phyloP scores from a whole-genome alignment of 73 alveolate genomes.

The Tetrahymena borealis region DNA sequence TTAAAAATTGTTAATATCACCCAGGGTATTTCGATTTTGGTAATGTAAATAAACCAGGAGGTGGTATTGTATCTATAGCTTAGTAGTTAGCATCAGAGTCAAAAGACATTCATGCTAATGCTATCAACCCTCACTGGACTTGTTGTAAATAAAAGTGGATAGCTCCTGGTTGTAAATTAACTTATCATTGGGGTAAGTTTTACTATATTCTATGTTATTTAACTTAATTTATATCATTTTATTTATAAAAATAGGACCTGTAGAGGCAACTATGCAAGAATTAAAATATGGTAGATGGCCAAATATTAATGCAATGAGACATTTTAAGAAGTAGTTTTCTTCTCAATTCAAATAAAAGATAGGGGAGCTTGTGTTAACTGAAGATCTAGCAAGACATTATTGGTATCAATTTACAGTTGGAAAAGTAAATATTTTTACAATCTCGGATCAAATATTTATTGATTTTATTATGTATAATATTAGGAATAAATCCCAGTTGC shows the following conservation, averaged over 20 bases:
- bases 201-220: background rate
- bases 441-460: background rate
- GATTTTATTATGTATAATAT: background rate
- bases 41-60: conserved; percentile 71
- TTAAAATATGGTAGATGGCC: conserved; percentile 86
- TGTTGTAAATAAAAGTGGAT: conserved; percentile 96
- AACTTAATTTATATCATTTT: background rate
- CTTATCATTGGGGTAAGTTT: conserved; percentile 85
- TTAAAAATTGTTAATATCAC: conserved; percentile 86
- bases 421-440: conserved; percentile 8
- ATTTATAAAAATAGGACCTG: conserved; percentile 11
- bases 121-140: conserved; percentile 89
- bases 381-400: conserved; percentile 23
- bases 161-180: conserved; percentile 78
- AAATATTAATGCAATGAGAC: conserved; percentile 78
- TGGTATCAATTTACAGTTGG: background rate
- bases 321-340: conserved; percentile 79
- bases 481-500: background rate
- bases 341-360: conserved; percentile 67
- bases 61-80: conserved; percentile 47
- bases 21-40: conserved; percentile 99
- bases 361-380: background rate
- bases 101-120: conserved; percentile 85
- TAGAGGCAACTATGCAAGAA: conserved; percentile 53
- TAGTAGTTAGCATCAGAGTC: conserved; percentile 47